Percentiles rank a stretch among this genome's conserved stretches.
These are phyloP conservation scores for Solanum bukasovii DNA, from an alignment of 257 asterid species.

Conservation along the genomic window DNA sequence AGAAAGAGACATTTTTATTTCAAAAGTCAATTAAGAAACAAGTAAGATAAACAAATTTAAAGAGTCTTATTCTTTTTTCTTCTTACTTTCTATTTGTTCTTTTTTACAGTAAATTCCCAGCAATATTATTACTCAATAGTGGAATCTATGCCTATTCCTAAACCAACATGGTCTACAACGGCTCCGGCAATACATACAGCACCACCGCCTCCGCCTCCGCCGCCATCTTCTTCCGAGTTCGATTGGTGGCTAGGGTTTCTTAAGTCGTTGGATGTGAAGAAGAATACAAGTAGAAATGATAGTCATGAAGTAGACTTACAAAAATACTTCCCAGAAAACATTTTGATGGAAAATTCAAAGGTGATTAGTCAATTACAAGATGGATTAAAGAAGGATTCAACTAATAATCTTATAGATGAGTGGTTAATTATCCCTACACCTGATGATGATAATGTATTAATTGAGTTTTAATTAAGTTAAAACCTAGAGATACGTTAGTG, in stretches of 20 bases:
- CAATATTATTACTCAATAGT: constrained; percentile 8
- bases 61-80: neutral
- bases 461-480: neutral
- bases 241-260: constrained; percentile 38
- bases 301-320: neutral
- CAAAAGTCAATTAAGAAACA: no score
- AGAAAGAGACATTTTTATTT: no score
- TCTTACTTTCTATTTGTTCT: neutral
- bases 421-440: constrained; percentile 14
- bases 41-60: no score
- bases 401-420: constrained; percentile 9
- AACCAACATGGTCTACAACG: constrained; percentile 36
- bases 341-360: neutral
- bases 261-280: constrained; percentile 20
- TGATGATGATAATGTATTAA: constrained; percentile 1
- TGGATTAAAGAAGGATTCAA: neutral
- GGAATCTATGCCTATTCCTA: constrained; percentile 20
- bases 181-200: constrained; percentile 16
- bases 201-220: neutral
- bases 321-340: neutral
- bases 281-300: neutral
- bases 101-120: neutral
- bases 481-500: neutral
- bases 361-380: neutral
- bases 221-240: constrained; percentile 10